Conservation (phyloP, 148 eudicot genomes). For the Cornus kousa region DNA sequence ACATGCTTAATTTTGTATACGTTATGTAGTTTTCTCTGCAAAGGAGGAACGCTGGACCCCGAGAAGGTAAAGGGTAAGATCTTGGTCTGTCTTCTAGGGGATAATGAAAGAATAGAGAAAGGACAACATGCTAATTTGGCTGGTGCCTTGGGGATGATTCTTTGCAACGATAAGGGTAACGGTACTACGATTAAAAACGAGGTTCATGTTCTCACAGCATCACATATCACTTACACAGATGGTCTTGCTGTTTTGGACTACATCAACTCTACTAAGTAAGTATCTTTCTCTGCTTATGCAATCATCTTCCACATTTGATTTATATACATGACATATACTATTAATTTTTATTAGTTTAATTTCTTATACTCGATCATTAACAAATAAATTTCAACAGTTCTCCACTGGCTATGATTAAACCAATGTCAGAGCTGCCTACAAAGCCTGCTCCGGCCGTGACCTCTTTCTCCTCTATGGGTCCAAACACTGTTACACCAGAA, state of each 20-base stretch:
- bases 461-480: conserved; percentile 66
- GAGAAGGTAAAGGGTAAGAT: conserved; percentile 58
- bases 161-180: conserved; percentile 10
- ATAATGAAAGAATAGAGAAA: conserved; percentile 34
- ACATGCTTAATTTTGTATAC: neutral
- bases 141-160: too few relatives aligned
- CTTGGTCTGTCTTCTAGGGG: conserved; percentile 54
- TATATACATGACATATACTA: too few relatives aligned
- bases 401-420: conserved; percentile 33
- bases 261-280: conserved; percentile 54
- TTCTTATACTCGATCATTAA: too few relatives aligned
- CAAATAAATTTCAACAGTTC: conserved; percentile 14
- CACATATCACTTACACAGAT: conserved; percentile 50
- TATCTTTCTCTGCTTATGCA: conserved; percentile 18
- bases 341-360: too few relatives aligned
- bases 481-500: conserved; percentile 49
- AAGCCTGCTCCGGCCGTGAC: conserved; percentile 71
- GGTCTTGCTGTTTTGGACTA: conserved; percentile 44
- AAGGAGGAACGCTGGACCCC: conserved; percentile 36
- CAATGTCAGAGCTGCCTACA: conserved; percentile 7
- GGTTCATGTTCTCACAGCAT: conserved; percentile 54
- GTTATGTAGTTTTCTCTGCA: conserved; percentile 32
- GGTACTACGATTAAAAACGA: conserved; percentile 49
- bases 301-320: neutral
- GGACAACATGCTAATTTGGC: conserved; percentile 4